A percentile compares a stretch with the other conserved stretches of the same genome.
Evolutionary conservation across 1,284 basidiomycete genomes (phyloP).

Genomic region (Phellopilus nigrolimitatus): DNA sequence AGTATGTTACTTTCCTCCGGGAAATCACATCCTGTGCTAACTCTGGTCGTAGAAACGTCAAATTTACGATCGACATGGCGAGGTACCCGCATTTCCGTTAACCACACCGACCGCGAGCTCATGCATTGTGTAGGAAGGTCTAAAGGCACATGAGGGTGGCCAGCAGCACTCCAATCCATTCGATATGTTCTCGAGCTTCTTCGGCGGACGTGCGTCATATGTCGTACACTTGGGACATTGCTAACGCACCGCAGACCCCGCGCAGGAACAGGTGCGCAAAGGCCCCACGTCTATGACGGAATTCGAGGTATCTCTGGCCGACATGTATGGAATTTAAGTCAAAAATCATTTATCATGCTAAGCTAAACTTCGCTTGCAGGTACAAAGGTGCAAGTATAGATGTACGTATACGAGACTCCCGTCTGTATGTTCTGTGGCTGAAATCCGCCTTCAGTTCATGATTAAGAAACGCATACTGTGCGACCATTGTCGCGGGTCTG

Average conservation of each 20-base stretch:
- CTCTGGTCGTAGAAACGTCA: slow-evolving; percentile 62
- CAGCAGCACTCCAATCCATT: slow-evolving; percentile 79
- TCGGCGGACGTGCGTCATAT: slow-evolving; percentile 66
- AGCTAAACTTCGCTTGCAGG: slow-evolving; percentile 31
- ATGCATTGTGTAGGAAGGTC: slow-evolving; percentile 55
- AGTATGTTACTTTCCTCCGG: slow-evolving; percentile 37
- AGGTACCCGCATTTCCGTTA: slow-evolving; percentile 40
- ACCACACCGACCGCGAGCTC: slow-evolving; percentile 1
- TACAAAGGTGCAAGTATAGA: slow-evolving; percentile 81
- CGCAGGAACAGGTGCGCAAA: slow-evolving; percentile 67
- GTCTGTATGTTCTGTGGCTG: background rate
- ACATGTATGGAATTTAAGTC: slow-evolving; percentile 54
- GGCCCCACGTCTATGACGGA: slow-evolving; percentile 83
- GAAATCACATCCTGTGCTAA: slow-evolving; percentile 2
- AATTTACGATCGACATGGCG: slow-evolving; percentile 90
- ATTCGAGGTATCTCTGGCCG: slow-evolving; percentile 80
- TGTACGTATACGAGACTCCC: slow-evolving; percentile 54
- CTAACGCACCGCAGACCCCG: slow-evolving; percentile 31
- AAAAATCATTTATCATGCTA: slow-evolving; percentile 7
- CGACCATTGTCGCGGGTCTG: slow-evolving; percentile 88
- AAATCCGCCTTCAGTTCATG: slow-evolving; percentile 59
- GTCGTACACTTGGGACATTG: slow-evolving; percentile 17
- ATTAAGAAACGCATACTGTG: slow-evolving; percentile 87
- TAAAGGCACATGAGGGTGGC: slow-evolving; percentile 82
- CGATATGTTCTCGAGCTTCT: slow-evolving; percentile 90